Percentiles rank a stretch among this genome's conserved stretches.
These are phyloP conservation scores for Tribonema minus DNA, from an alignment of 108 stramenopile species.

Conservation along the genomic window DNA sequence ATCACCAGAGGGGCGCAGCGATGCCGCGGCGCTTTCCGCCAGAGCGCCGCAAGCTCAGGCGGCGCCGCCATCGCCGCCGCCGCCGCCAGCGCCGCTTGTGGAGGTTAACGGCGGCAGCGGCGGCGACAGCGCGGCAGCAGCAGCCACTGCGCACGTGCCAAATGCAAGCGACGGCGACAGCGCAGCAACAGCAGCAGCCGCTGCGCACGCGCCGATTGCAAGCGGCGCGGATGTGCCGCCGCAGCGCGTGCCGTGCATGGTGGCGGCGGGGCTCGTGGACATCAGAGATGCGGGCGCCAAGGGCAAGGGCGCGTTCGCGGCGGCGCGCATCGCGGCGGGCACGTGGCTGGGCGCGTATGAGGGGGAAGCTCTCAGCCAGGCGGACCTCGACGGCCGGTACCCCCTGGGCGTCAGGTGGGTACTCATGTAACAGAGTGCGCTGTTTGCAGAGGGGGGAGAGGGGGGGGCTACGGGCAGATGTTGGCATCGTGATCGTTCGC, in stretches of 20 bases:
- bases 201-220: neutral
- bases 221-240: neutral
- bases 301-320: neutral
- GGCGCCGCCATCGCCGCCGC: neutral
- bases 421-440: too few species aligned
- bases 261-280: neutral
- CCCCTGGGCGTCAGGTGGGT: too few species aligned
- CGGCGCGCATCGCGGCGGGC: neutral
- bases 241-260: neutral
- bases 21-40: neutral
- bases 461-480: too few species aligned
- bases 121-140: too few species aligned
- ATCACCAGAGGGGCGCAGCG: neutral
- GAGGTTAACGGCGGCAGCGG: neutral
- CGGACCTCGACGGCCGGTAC: slow-evolving; percentile 11
- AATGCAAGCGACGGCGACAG: too few species aligned
- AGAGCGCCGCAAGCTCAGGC: too few species aligned
- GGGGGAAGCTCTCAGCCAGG: neutral
- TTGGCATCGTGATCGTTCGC: too few species aligned
- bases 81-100: neutral
- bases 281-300: neutral
- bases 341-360: neutral
- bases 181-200: too few species aligned
- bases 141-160: too few species aligned
- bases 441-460: too few species aligned